Conservation (phyloP, 129 eudicot genomes). For the Tanacetum coccineum region DNA sequence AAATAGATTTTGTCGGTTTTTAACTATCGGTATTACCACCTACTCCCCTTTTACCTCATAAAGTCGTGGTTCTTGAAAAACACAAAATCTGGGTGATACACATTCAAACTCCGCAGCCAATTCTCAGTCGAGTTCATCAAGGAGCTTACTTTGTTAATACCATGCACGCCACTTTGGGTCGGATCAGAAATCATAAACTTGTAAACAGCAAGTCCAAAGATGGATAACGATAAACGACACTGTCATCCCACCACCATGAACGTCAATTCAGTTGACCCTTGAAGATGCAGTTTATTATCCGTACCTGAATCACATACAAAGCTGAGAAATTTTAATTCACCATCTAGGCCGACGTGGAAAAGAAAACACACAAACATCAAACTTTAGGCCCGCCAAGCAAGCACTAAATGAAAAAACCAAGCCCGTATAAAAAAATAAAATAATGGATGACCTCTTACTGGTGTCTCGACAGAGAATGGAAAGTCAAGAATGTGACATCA, state of each 20-base stretch:
- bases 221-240: too few relatives aligned
- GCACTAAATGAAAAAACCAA: too few relatives aligned
- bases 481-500: too few relatives aligned
- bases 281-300: too few relatives aligned
- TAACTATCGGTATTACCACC: constrained; percentile 17
- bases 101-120: constrained; percentile 75
- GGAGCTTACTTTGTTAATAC: constrained; percentile 48
- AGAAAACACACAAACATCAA: too few relatives aligned
- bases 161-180: constrained; percentile 53
- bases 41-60: constrained; percentile 34
- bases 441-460: too few relatives aligned
- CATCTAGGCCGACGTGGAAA: too few relatives aligned
- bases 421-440: too few relatives aligned
- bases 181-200: constrained; percentile 72
- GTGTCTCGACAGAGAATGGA: too few relatives aligned
- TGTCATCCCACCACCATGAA: constrained; percentile 47
- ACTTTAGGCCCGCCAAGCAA: too few relatives aligned
- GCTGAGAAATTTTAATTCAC: too few relatives aligned
- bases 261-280: constrained; percentile 35
- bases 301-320: too few relatives aligned
- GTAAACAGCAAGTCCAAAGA: constrained; percentile 74
- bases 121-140: constrained; percentile 64
- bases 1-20: constrained; percentile 27
- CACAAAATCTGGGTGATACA: constrained; percentile 73
- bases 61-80: constrained; percentile 59